Evolutionary conservation across 2,329 filamentous ascomycete species (phyloP).

Genomic region (Proliferodiscus dingleyae): DNA sequence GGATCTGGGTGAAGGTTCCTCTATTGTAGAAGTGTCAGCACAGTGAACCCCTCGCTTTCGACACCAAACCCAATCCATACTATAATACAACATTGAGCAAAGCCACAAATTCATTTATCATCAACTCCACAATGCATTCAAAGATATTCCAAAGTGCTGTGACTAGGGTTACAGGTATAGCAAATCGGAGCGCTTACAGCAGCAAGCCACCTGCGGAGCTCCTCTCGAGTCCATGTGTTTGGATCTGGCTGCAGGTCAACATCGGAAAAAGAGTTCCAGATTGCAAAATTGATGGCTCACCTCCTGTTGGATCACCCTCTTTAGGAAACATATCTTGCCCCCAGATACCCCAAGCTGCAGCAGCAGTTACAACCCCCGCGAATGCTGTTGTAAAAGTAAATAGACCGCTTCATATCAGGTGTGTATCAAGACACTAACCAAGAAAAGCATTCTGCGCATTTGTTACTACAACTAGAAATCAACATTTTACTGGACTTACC

Average conservation of each 20-base stretch:
- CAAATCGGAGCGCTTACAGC: conserved; percentile 53
- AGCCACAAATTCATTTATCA: neutral
- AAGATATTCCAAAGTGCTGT: neutral
- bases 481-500: conserved; percentile 37
- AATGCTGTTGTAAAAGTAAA: conserved; percentile 52
- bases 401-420: neutral
- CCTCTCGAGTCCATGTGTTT: conserved; percentile 70
- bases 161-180: neutral
- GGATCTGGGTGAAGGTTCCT: conserved; percentile 57
- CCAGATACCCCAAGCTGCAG: conserved; percentile 80
- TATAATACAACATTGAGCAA: too few species aligned
- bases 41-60: too few species aligned
- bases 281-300: conserved; percentile 37
- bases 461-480: conserved; percentile 5
- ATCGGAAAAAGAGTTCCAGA: conserved; percentile 4
- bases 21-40: conserved; percentile 36
- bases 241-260: conserved; percentile 44
- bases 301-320: conserved; percentile 69
- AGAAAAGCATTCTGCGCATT: conserved; percentile 59
- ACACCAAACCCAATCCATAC: too few species aligned
- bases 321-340: conserved; percentile 75
- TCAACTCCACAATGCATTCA: neutral
- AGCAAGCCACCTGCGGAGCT: conserved; percentile 75
- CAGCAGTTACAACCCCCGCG: conserved; percentile 74
- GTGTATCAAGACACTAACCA: conserved; percentile 42